These are phyloP conservation scores for Amanita polypyramis DNA, from an alignment of 768 basidiomycete genomes.

Conservation along the genomic window DNA sequence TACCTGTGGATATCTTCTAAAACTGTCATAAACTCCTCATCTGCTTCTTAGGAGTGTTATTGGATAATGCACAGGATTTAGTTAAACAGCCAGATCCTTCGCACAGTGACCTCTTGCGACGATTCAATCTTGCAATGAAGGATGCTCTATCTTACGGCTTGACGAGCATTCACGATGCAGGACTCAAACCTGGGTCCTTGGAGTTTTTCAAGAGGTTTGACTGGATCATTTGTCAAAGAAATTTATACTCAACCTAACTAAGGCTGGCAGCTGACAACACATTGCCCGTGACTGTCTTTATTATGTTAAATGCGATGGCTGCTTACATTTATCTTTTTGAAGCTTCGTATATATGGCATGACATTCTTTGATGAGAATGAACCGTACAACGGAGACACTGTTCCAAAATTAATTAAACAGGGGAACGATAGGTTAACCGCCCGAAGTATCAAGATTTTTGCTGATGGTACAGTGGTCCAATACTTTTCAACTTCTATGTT, in stretches of 20 bases:
- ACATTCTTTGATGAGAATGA: slow-evolving; percentile 55
- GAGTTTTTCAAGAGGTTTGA: slow-evolving; percentile 61
- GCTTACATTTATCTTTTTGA: not conserved
- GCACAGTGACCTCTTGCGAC: slow-evolving; percentile 47
- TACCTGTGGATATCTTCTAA: slow-evolving; percentile 1
- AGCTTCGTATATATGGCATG: slow-evolving; percentile 78
- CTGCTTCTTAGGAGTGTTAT: slow-evolving; percentile 46
- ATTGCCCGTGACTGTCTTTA: slow-evolving; percentile 41
- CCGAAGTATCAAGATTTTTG: slow-evolving; percentile 74
- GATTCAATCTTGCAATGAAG: slow-evolving; percentile 49
- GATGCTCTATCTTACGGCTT: slow-evolving; percentile 67
- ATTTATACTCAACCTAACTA: slow-evolving; percentile 6
- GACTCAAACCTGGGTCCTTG: slow-evolving; percentile 55
- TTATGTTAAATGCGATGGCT: not conserved
- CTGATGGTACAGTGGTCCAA: slow-evolving; percentile 36
- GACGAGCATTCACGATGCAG: slow-evolving; percentile 84
- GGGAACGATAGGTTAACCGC: slow-evolving; percentile 57
- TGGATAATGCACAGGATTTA: slow-evolving; percentile 83
- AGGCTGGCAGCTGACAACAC: slow-evolving; percentile 53
- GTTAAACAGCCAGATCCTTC: slow-evolving; percentile 55
- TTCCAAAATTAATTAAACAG: slow-evolving; percentile 41
- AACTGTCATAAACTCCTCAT: slow-evolving; percentile 3
- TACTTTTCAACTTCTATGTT: not conserved
- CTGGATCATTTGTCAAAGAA: not conserved
- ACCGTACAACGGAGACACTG: slow-evolving; percentile 65